Base-by-base conservation (phyloP, 495 filamentous ascomycete genomes). In the Immersiella caudata region DNA sequence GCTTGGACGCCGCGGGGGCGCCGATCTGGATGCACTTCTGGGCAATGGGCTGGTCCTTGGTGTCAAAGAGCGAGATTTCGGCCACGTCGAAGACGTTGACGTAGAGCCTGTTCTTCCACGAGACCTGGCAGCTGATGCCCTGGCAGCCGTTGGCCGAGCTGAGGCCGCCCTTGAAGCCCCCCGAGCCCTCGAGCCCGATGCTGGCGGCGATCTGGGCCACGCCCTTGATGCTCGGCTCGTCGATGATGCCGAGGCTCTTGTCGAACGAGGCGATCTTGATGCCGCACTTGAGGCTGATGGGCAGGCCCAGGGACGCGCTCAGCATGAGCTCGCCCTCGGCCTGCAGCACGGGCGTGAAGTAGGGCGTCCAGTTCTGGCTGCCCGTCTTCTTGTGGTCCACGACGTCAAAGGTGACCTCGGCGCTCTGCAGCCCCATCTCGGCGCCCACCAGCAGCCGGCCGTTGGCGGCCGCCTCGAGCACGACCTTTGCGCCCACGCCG, bases 181-280 rank as follows among this genome's bases (percentile, higher is more conserved):
- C n/a, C n/a, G n/a, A n/a, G 14, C 33, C 16, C 4, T 18, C 14
- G 29, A 59, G 21, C 22, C 35, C 33, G 46, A 66, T 35, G 33
- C 26, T 22, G 1, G 54, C 64, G 35, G 64, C 64, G n/a, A 66
- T 33, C 25, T 66, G 64, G 12, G 67, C 70, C n/a, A 71, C 63
- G 16, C 55, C 64, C 54, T 60, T 66, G 35, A 66, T 66, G n/a
- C 65, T 68, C 27, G 68, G 68, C 60, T 67, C 75, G 69, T 77
- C 81, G 73, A 80, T 78, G 76, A 83, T 73, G 74, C 70, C 67
- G 78, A 83, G 78, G 78, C 79, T 77, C 74, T 81, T 64, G 22
- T 61, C 64, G 26, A 18, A 64, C 61, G 49, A 75, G 25, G 58
- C 58, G 25, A 67, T 63, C 46, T 57, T 56, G n/a, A 70, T 22